Base-by-base conservation (phyloP, 306 rosid species). In the Casuarina cunninghamiana region DNA sequence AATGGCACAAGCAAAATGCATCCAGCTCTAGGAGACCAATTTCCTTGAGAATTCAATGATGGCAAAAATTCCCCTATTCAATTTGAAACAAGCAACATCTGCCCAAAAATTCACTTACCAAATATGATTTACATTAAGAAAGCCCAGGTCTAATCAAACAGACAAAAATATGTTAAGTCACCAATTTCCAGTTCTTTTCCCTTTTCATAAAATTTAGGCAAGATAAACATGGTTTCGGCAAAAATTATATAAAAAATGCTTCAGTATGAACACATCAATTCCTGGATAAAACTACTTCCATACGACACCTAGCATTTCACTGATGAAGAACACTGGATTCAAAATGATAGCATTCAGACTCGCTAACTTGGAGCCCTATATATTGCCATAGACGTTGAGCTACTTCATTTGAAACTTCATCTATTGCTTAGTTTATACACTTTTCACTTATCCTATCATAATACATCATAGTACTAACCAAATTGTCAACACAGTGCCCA, bases 401-500 rank as follows among this genome's bases (percentile, higher is more conserved):
- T 38, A 39, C 39, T 63, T 63, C 69, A 39, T 63, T 15, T 63
- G 13, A 63, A 63, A 63, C 46, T 15, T 63, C 69, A 16, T 45
- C 45, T 45, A 63, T 38, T 37, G 16, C 44, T 13, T 45, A 15
- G 7, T 38, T 38, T 15, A 39, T 63, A 39, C 41, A 38, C 7
- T 63, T 63, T 63, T 41, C n/a, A 5, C 26, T 37, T 39, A 21
- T 57, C 38, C 19, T 57, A 13, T 63, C 45, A 63, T 38, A 38
- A 38, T 5, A 63, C 17, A 63, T 63, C 13, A 44, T 53, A 16
- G 46, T 42, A 75, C 79, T 54, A 84, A 94, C 97, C 93, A 79
- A 75, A 82, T 86, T 79, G 77, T 94, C 97, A 78, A 72, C 60
- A 78, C 80, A 89, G 78, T 89, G 95, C 66, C 98, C 98, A 75